These are phyloP conservation scores for Boletus reticuloceps DNA, from an alignment of 768 basidiomycete species.

Conservation along the genomic window DNA sequence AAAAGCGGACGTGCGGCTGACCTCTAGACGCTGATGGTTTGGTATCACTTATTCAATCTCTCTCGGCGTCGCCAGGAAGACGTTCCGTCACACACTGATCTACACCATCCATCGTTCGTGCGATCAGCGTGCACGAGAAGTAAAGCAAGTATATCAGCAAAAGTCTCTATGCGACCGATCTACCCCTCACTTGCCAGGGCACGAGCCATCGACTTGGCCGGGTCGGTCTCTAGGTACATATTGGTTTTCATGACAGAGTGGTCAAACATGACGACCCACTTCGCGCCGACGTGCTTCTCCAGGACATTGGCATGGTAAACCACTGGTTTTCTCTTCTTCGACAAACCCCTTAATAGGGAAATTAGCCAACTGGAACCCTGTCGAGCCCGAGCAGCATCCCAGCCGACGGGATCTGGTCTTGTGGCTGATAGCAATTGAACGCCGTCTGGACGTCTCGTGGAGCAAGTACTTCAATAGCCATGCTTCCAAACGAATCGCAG, in stretches of 20 bases:
- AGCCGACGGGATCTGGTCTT: no score
- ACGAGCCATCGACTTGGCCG: no score
- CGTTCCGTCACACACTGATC: conserved; percentile 14
- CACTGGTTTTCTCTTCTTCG: background rate
- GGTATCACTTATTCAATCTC: conserved; percentile 40
- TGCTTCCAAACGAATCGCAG: background rate
- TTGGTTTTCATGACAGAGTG: background rate
- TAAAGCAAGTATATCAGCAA: background rate
- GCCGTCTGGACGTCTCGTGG: no score
- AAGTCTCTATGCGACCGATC: background rate
- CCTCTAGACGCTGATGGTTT: conserved; percentile 45
- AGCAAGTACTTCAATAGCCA: no score
- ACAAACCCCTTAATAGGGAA: background rate
- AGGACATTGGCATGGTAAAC: background rate
- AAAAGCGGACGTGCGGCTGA: background rate
- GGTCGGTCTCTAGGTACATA: background rate
- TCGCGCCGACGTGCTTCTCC: background rate
- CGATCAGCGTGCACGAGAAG: background rate
- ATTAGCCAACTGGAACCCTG: no score
- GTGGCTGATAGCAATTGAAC: no score
- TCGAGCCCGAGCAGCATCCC: no score
- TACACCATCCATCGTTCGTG: background rate
- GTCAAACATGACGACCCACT: background rate
- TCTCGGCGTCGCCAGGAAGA: conserved; percentile 38
- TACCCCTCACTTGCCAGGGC: background rate